Evolutionary conservation across 1,284 basidiomycete genomes (phyloP).

Genomic region (Fomitopsis pinicola): DNA sequence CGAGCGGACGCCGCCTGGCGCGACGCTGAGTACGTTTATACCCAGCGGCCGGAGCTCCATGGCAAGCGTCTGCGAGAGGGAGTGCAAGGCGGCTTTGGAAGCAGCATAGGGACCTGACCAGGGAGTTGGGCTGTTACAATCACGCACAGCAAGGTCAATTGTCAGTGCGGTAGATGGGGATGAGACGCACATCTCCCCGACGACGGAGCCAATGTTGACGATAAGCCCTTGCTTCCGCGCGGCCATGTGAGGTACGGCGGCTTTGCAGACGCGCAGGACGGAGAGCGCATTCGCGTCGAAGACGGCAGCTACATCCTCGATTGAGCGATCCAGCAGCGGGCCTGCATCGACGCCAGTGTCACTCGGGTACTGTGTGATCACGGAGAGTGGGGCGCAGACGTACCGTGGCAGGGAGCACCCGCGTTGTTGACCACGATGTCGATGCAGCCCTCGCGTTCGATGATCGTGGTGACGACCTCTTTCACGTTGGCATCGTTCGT

Average conservation of each 20-base stretch:
- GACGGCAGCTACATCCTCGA: slow-evolving; percentile 19
- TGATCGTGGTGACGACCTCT: slow-evolving; percentile 7
- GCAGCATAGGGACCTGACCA: slow-evolving; percentile 30
- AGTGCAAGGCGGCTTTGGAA: slow-evolving; percentile 29
- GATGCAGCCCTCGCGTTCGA: slow-evolving; percentile 9
- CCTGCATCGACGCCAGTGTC: slow-evolving; percentile 8
- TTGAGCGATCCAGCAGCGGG: slow-evolving; percentile 28
- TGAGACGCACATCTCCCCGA: slow-evolving; percentile 23
- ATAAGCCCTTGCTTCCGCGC: slow-evolving; percentile 19
- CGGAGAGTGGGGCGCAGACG: neutral
- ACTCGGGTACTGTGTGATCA: neutral
- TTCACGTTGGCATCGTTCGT: slow-evolving; percentile 7
- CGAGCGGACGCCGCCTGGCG: slow-evolving; percentile 21
- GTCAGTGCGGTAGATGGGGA: neutral
- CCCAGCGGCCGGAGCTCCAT: slow-evolving; percentile 31
- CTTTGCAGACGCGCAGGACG: slow-evolving; percentile 29
- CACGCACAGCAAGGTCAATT: neutral
- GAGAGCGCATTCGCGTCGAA: slow-evolving; percentile 33
- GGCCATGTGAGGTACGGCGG: slow-evolving; percentile 33
- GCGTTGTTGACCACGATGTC: slow-evolving; percentile 15
- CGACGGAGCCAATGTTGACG: slow-evolving; percentile 21
- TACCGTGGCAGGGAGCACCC: slow-evolving; percentile 9
- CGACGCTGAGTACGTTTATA: slow-evolving; percentile 20
- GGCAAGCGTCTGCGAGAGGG: slow-evolving; percentile 24
- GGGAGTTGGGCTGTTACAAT: slow-evolving; percentile 18